Base-by-base conservation (phyloP, 208 protist genomes). In the Leishmania gerbilli region DNA sequence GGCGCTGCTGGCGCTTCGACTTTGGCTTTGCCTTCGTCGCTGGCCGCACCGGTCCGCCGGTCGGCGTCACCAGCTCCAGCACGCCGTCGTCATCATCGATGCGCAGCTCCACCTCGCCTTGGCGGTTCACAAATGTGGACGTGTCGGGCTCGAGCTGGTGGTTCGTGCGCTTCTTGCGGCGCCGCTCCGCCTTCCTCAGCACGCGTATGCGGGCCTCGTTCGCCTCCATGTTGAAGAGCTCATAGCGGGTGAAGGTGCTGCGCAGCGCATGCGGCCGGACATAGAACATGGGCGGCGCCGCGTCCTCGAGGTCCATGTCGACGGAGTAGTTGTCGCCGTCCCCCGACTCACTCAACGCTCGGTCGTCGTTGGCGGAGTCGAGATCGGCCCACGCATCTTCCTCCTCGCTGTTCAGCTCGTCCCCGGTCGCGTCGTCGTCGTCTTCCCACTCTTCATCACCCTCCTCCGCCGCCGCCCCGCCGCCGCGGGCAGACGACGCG, bases 61-160 rank as follows among this genome's bases (percentile, higher is more conserved):
- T 76, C 27, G 76, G 51, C 24, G 79, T 82, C 55, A 90, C 89
- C 31, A 96, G 76, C 77, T 94, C 89, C 75, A 97, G 68, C 77
- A 98, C 91, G 40, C 93, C 92, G 78, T 98, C 95, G 71, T 98
- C 95, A 71, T 97, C 93, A 75, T 96, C 92, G 68, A 98, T 91
- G 58, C 88, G 81, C 37, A 98, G 89, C 88, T 97, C 93, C 74
- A 96, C 91, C 79, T 96, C 92, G 0, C 94, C 94, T 19, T 92
- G 88, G 3, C 84, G 77, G 79, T 96, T 95, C 47, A 97, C 79
- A 79, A 97, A 96, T 0, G 89, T 94, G 72, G 92, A 89, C 51
- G 82, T 80, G 69, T 92, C 91, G 3, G 88, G 90, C 62, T 95
- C 92, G 9, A 97, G 87, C 79, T 97, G 94, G 69, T 95, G 91